Base-by-base conservation (phyloP, 129 eudicot species). In the Flaveria brownii region DNA sequence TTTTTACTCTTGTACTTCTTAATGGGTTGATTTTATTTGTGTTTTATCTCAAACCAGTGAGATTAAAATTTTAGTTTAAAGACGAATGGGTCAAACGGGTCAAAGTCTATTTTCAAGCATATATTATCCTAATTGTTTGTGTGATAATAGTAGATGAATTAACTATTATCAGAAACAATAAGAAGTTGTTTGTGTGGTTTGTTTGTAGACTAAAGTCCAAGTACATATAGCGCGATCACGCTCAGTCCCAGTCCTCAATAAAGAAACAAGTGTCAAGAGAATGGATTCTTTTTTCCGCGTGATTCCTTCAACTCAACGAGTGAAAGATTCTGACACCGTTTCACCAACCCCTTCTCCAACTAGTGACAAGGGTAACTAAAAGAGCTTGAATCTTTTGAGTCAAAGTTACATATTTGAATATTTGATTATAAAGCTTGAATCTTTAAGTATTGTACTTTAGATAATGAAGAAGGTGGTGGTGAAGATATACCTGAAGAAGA, bases 401-500 rank as follows among this genome's bases (percentile, higher is more conserved):
- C 64, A 7, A 20, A 20, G 22, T 20, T 22, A 9, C 36, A 57
- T 22, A 9, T 57, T 1, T 22, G 33, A 10, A 57, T 57, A 28
- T 57, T 57, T 2, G 28, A 9, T 59, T 13, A 61, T 26, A 61
- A 61, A 61, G 41, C 18, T 61, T 61, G 67, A 26, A 4, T 61
- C 17, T 61, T 60, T 8, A 45, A 57, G 14, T 28, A 11, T 60
- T 43, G 14, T 25, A 69, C 68, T 49, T 55, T 83, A 93, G 98
- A 86, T 64, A 81, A 82, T 5, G 77, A 74, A 77, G 92, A 85
- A 83, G 87, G 47, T 9, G 81, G 67, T 50, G 94, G 89, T 52
- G 96, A 90, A 84, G 96, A 92, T 82, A 92, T 92, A 77, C 90
- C 98, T 2, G 96, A 90, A 86, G 98, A 92, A 52, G 96, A 90